Evolutionary conservation across 306 rosid genomes (phyloP).

Genomic region (Trifolium fragiferum): DNA sequence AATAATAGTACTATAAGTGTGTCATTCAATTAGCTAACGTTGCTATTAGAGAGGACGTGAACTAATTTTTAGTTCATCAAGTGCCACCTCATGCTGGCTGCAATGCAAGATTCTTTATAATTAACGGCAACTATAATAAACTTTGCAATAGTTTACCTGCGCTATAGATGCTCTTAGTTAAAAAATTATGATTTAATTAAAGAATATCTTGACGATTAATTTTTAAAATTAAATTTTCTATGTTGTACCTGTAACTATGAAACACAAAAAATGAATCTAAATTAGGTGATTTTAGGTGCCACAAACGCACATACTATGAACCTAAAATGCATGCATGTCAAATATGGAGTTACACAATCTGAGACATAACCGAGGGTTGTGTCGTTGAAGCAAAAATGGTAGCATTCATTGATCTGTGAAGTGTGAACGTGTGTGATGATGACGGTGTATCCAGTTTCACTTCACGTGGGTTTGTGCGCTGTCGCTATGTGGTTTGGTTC

Average conservation of each 20-base stretch:
- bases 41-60: no score
- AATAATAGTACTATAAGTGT: no score
- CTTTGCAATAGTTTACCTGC: no score
- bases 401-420: slow-evolving; percentile 29
- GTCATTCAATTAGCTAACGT: no score
- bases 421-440: slow-evolving; percentile 40
- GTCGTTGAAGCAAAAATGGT: slow-evolving; percentile 38
- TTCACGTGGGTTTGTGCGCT: slow-evolving; percentile 48
- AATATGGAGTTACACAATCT: neutral
- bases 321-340: slow-evolving; percentile 24
- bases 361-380: neutral
- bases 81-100: no score
- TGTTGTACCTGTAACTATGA: neutral
- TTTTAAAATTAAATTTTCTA: no score
- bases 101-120: no score
- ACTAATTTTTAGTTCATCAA: no score
- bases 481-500: slow-evolving; percentile 32
- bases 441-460: slow-evolving; percentile 37
- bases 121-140: no score
- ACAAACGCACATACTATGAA: neutral
- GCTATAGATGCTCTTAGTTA: no score
- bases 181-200: no score
- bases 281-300: neutral
- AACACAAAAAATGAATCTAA: neutral
- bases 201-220: no score